phyloP scores from a whole-genome alignment of 2,329 filamentous ascomycete species.

The Calonectria pteridis region DNA sequence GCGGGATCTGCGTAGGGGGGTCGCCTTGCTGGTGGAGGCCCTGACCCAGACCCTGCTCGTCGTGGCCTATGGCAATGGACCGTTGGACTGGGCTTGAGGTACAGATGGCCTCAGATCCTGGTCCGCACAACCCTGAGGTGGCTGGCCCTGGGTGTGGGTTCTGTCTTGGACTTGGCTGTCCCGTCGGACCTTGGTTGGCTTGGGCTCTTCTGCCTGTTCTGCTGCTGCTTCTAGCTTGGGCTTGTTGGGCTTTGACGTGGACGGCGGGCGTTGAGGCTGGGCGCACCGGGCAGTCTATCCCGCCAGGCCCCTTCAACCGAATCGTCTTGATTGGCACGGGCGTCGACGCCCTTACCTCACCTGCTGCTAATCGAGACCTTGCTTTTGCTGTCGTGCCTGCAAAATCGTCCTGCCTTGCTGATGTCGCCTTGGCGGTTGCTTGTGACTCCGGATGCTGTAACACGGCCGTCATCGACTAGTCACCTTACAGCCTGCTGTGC shows the following conservation, averaged over 20 bases:
- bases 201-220: slow-evolving; percentile 28
- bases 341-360: slow-evolving; percentile 15
- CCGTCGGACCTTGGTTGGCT: slow-evolving; percentile 18
- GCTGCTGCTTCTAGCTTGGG: slow-evolving; percentile 37
- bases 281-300: slow-evolving; percentile 5
- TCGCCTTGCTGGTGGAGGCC: slow-evolving; percentile 42
- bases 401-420: neutral
- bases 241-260: slow-evolving; percentile 27
- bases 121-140: slow-evolving; percentile 37
- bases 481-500: slow-evolving; percentile 37
- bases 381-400: slow-evolving; percentile 26
- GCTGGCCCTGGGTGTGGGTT: slow-evolving; percentile 37
- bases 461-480: slow-evolving; percentile 39
- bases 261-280: slow-evolving; percentile 17
- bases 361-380: slow-evolving; percentile 14
- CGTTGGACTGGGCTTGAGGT: slow-evolving; percentile 38
- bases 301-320: slow-evolving; percentile 20
- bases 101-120: slow-evolving; percentile 32
- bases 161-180: slow-evolving; percentile 8
- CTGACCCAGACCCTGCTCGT: slow-evolving; percentile 38
- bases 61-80: slow-evolving; percentile 42
- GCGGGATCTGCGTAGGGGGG: slow-evolving; percentile 43
- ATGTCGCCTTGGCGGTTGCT: slow-evolving; percentile 9
- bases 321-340: slow-evolving; percentile 19
- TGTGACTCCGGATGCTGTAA: slow-evolving; percentile 15